Evolutionary conservation across 148 eudicot genomes (phyloP).

Genomic region (Chenopodium suecicum): DNA sequence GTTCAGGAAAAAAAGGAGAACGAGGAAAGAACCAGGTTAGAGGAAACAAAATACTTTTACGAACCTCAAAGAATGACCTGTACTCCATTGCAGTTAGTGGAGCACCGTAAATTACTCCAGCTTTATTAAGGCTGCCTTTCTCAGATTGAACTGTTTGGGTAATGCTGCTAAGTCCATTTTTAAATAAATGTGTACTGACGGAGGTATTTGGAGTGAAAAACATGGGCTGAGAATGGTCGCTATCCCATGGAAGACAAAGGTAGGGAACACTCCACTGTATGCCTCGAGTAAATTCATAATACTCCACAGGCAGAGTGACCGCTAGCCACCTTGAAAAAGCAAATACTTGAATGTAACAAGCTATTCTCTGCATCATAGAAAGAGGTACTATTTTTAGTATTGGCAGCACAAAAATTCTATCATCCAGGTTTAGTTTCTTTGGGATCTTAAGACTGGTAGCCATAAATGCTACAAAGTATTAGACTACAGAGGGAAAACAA

Average conservation of each 20-base stretch:
- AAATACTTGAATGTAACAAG: conserved; percentile 83
- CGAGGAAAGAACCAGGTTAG: not conserved
- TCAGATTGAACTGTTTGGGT: conserved; percentile 26
- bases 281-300: conserved; percentile 71
- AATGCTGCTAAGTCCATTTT: conserved; percentile 26
- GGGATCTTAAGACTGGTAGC: not conserved
- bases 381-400: not conserved
- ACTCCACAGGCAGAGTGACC: conserved; percentile 71
- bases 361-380: conserved; percentile 59
- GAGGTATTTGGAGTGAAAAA: conserved; percentile 45
- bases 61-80: conserved; percentile 70
- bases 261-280: conserved; percentile 91
- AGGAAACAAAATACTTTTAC: not conserved
- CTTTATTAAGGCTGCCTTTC: conserved; percentile 31
- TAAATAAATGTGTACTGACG: conserved; percentile 34
- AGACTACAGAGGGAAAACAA: not conserved
- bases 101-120: conserved; percentile 54
- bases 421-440: not conserved
- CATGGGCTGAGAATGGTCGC: conserved; percentile 28
- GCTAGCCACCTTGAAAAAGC: conserved; percentile 86
- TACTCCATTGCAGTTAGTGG: conserved; percentile 84
- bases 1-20: not conserved
- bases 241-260: conserved; percentile 83
- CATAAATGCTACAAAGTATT: not conserved
- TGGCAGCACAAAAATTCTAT: not conserved